phyloP scores from a whole-genome alignment of 345 rosid species.

The Aegle marmelos region DNA sequence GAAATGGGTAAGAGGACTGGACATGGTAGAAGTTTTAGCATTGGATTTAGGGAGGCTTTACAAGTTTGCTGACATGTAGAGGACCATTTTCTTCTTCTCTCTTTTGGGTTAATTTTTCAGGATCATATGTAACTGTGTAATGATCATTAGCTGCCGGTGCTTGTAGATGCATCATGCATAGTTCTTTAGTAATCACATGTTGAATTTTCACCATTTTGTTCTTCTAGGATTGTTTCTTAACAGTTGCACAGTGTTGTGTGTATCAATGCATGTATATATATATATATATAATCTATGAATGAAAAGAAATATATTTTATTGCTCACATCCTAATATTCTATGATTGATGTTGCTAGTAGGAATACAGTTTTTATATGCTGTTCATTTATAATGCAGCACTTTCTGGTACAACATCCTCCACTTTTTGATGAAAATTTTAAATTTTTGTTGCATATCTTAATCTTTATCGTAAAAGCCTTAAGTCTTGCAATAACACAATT shows the following conservation, averaged over 20 bases:
- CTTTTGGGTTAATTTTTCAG: background rate
- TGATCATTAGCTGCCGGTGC: no score
- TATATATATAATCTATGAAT: no score
- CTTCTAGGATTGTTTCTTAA: background rate
- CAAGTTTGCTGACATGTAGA: slow-evolving; percentile 32
- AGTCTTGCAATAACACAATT: no score
- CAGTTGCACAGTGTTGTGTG: background rate
- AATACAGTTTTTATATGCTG: no score
- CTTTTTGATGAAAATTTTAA: no score
- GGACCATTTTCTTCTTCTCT: background rate
- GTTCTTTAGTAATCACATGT: background rate
- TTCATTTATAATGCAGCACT: no score
- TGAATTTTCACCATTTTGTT: background rate
- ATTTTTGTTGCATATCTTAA: no score
- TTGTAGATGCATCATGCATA: background rate
- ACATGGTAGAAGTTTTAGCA: slow-evolving; percentile 24
- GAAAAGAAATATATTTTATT: no score
- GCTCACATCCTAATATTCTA: no score
- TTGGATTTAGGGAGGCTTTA: slow-evolving; percentile 38
- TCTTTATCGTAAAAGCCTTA: no score
- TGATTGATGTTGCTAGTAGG: no score
- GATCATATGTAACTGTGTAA: background rate
- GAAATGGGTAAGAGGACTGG: slow-evolving; percentile 30
- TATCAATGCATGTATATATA: background rate
- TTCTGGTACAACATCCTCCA: no score